Evolutionary conservation across 805 yeast species (phyloP).

Genomic region (Teunomyces atbi): DNA sequence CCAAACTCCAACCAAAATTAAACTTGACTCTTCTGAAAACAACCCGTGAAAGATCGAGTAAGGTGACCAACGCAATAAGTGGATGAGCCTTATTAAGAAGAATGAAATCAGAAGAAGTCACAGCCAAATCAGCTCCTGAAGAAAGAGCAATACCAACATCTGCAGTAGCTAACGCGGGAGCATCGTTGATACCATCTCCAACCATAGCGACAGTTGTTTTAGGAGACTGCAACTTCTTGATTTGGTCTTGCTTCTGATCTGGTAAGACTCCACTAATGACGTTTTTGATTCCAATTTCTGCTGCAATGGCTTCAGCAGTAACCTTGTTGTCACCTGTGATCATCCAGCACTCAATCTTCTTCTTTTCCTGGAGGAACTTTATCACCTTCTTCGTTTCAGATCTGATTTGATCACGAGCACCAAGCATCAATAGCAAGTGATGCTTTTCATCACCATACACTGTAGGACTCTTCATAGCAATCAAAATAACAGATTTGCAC

Average conservation of each 20-base stretch:
- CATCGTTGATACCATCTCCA: constrained; percentile 83
- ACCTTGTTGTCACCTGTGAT: constrained; percentile 69
- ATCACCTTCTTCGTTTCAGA: constrained; percentile 58
- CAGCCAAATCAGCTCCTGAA: constrained; percentile 72
- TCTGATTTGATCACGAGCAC: constrained; percentile 59
- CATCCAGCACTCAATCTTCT: constrained; percentile 65
- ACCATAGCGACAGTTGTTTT: constrained; percentile 58
- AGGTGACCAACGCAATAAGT: constrained; percentile 49
- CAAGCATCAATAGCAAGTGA: constrained; percentile 48
- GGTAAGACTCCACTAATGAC: constrained; percentile 75
- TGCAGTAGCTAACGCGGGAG: constrained; percentile 73
- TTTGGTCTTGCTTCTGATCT: constrained; percentile 62
- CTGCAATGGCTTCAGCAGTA: constrained; percentile 69
- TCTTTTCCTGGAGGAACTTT: constrained; percentile 22
- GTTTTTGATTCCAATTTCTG: constrained; percentile 57
- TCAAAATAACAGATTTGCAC: constrained; percentile 62
- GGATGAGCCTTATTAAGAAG: constrained; percentile 55
- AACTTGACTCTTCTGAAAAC: constrained; percentile 55
- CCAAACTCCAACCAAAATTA: constrained; percentile 59
- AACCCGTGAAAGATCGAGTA: constrained; percentile 49
- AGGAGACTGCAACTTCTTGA: constrained; percentile 51
- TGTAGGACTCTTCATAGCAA: constrained; percentile 41
- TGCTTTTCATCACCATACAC: constrained; percentile 27
- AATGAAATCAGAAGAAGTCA: constrained; percentile 72
- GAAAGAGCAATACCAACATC: constrained; percentile 79